Evolutionary conservation across 179 eudicot species (phyloP).

Genomic region (Actinidia arguta): DNA sequence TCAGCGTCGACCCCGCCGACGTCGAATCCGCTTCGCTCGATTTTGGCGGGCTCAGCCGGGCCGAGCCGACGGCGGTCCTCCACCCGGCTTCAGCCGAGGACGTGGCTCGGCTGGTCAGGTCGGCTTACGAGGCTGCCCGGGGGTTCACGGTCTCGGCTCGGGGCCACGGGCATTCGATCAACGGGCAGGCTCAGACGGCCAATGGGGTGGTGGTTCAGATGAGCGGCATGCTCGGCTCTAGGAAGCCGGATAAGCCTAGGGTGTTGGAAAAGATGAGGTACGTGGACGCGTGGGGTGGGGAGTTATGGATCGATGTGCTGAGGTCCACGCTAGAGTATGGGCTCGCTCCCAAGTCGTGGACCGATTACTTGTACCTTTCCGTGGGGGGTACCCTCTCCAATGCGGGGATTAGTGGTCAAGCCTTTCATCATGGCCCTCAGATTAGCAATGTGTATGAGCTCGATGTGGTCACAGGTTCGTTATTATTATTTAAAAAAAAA

Average conservation of each 20-base stretch:
- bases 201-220: slow-evolving; percentile 76
- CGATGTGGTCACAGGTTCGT: slow-evolving; percentile 91
- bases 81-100: slow-evolving; percentile 61
- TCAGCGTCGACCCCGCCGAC: slow-evolving; percentile 44
- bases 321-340: slow-evolving; percentile 72
- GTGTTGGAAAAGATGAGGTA: slow-evolving; percentile 46
- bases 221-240: slow-evolving; percentile 36
- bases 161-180: slow-evolving; percentile 92
- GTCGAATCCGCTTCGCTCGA: slow-evolving; percentile 58
- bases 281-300: slow-evolving; percentile 97
- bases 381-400: slow-evolving; percentile 97
- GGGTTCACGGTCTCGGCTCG: slow-evolving; percentile 73
- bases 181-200: slow-evolving; percentile 63
- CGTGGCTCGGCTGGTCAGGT: slow-evolving; percentile 44
- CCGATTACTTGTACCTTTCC: slow-evolving; percentile 94
- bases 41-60: slow-evolving; percentile 58
- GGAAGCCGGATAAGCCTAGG: slow-evolving; percentile 26
- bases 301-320: slow-evolving; percentile 95
- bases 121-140: slow-evolving; percentile 41
- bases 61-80: slow-evolving; percentile 58
- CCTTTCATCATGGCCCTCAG: slow-evolving; percentile 94
- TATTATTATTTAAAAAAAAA: too few relatives aligned
- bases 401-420: slow-evolving; percentile 98
- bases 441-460: slow-evolving; percentile 77
- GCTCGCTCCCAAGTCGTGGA: slow-evolving; percentile 92